Conservation (phyloP, 2,329 filamentous ascomycete genomes). For the Fusarium kyushuense region DNA sequence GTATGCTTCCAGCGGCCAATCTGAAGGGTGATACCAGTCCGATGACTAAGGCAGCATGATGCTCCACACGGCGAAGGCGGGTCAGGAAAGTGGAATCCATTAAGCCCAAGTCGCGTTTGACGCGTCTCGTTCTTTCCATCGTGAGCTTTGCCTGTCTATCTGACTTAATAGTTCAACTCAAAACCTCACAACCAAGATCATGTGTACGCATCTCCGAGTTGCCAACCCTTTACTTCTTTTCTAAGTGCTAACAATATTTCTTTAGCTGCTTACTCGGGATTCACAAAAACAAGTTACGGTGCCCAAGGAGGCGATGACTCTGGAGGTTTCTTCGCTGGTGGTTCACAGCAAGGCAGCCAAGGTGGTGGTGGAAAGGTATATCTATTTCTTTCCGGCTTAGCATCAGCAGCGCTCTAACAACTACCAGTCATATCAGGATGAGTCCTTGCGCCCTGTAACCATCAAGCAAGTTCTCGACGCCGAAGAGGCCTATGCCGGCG, state of each 20-base stretch:
- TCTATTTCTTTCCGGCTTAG: not conserved
- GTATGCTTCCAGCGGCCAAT: too few species aligned
- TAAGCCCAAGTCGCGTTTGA: slow-evolving; percentile 50
- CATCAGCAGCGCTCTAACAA: slow-evolving; percentile 17
- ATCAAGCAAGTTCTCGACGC: slow-evolving; percentile 94
- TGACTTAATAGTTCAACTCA: slow-evolving; percentile 23
- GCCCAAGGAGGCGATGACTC: slow-evolving; percentile 69
- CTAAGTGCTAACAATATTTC: slow-evolving; percentile 12
- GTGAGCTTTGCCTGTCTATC: slow-evolving; percentile 33
- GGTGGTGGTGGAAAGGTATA: slow-evolving; percentile 60
- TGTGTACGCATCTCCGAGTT: slow-evolving; percentile 49
- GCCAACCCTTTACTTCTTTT: not conserved
- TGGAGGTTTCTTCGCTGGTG: slow-evolving; percentile 71
- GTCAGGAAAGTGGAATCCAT: slow-evolving; percentile 40
- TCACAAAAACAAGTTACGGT: slow-evolving; percentile 61
- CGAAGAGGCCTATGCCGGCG: slow-evolving; percentile 76
- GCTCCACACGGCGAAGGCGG: slow-evolving; percentile 40
- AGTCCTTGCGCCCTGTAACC: slow-evolving; percentile 91
- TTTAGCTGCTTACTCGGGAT: slow-evolving; percentile 64
- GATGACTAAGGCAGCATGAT: slow-evolving; percentile 40
- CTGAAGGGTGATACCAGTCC: too few species aligned
- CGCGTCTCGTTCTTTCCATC: slow-evolving; percentile 48
- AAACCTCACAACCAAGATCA: slow-evolving; percentile 44
- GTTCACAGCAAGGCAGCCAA: slow-evolving; percentile 71
- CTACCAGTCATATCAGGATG: slow-evolving; percentile 74